These are phyloP conservation scores for Rhododendron mucronatum DNA, from an alignment of 148 eudicot genomes.

Conservation along the genomic window DNA sequence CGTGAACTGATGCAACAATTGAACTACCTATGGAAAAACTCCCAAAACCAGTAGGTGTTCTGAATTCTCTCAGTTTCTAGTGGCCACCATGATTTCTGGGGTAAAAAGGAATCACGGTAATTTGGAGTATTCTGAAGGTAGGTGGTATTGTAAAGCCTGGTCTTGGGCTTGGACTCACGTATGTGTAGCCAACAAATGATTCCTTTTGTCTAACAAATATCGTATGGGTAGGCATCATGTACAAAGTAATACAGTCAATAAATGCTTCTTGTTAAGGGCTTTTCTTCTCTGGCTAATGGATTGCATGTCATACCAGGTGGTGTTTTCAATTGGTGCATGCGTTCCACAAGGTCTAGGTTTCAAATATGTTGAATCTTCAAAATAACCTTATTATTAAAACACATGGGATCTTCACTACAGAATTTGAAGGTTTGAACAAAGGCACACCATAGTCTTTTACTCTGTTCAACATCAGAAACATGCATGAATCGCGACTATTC, in stretches of 20 bases:
- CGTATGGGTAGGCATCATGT: not conserved
- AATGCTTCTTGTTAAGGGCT: not conserved
- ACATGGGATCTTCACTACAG: not conserved
- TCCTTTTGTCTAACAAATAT: not conserved
- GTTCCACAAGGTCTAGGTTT: not conserved
- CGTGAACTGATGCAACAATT: not conserved
- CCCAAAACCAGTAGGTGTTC: not conserved
- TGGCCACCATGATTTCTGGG: not conserved
- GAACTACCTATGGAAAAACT: not conserved
- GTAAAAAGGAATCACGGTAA: not conserved
- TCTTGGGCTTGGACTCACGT: not conserved
- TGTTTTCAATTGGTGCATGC: not conserved
- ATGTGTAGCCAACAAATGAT: not conserved
- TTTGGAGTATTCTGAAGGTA: not conserved
- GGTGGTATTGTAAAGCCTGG: not conserved
- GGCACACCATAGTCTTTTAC: not conserved
- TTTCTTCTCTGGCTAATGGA: not conserved
- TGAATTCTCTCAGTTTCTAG: not conserved
- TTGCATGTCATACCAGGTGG: not conserved
- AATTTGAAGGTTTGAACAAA: not conserved
- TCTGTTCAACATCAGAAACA: not conserved
- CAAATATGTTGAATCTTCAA: not conserved
- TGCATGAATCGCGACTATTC: not conserved
- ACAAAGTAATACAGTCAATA: not conserved
- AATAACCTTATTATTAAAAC: not conserved